Evolutionary conservation across 2,329 filamentous ascomycete genomes (phyloP).

Genomic region (Thielaviopsis musarum): DNA sequence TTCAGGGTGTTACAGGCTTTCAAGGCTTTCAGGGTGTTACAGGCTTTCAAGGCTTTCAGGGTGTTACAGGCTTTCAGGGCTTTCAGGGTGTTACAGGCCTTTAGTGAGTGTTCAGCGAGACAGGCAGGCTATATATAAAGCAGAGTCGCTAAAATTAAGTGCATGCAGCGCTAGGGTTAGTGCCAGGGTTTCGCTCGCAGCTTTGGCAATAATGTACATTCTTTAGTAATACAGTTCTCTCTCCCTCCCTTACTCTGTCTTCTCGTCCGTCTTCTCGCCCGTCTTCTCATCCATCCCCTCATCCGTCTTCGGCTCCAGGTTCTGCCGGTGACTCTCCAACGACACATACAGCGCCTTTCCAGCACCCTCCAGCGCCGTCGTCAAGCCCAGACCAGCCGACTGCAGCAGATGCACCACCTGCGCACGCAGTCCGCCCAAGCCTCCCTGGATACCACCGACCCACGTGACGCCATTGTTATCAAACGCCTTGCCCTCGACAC

Average conservation of each 20-base stretch:
- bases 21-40: no score
- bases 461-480: conserved; percentile 52
- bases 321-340: conserved; percentile 62
- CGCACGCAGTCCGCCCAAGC: conserved; percentile 61
- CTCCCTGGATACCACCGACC: conserved; percentile 62
- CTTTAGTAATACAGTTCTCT: not conserved
- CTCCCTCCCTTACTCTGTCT: not conserved
- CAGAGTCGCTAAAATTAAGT: no score
- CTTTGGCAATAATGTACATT: not conserved
- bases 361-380: conserved; percentile 62
- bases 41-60: no score
- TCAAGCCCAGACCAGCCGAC: conserved; percentile 60
- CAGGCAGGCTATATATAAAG: no score
- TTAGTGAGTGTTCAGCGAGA: no score
- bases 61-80: no score
- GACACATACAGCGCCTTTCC: conserved; percentile 74
- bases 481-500: conserved; percentile 73
- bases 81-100: no score
- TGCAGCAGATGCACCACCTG: conserved; percentile 73
- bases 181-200: not conserved
- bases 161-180: not conserved
- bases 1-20: not conserved
- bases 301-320: conserved; percentile 55
- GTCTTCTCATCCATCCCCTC: conserved; percentile 15
- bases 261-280: conserved; percentile 10